Evolutionary conservation across 495 filamentous ascomycete species (phyloP), one percentile per base, ranked within the genome.

Genomic region (Penicillium robsamsonii): DNA sequence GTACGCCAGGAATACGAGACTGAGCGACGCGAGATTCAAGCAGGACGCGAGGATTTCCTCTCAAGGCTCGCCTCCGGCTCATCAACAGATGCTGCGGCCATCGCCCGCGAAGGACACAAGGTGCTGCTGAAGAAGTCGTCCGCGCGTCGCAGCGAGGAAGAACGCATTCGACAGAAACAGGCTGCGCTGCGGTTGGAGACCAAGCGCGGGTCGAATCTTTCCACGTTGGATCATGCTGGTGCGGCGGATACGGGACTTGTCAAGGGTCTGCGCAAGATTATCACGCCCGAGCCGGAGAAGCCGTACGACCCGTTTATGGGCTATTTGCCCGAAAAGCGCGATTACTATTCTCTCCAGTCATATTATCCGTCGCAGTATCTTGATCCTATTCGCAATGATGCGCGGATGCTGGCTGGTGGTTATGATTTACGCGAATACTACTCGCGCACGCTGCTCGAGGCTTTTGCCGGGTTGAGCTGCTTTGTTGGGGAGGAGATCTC

Each of bases 231-330:
- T 11, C 55, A 59, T 35, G 66, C 58, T 11, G 67, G 65, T 20
- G 37, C 51, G 0, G 66, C 69, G 17, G 74, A 72, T 35, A 74
- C 75, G 5, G 69, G 74, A 25, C 61, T 76, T 18, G 90, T 96
- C 69, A 85, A 88, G 59, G 92, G 92, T 5, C 80, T 96, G 51
- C 91, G 87, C 69, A 84, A 85, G 63, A 72, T 81, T 58, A 71
- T 78, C 49, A 78, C 75, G 15, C 74, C 85, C 2, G 79, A 80
- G 50, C 79, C 78, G n/a, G 85, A 88, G 64, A 84, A 87, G 56
- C 84, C 89, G 2, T 97, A 94, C 68, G 92, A 97, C 79, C 88
- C 93, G 2, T 94, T 96, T 65, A 90, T 84, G 6, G 93, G 90
- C 0, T 60, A 90, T 51, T 64, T 75, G 7, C 79, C 82, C 18